Conservation (phyloP, 441 rosid genomes). For the Hypseocharis bilobata region DNA sequence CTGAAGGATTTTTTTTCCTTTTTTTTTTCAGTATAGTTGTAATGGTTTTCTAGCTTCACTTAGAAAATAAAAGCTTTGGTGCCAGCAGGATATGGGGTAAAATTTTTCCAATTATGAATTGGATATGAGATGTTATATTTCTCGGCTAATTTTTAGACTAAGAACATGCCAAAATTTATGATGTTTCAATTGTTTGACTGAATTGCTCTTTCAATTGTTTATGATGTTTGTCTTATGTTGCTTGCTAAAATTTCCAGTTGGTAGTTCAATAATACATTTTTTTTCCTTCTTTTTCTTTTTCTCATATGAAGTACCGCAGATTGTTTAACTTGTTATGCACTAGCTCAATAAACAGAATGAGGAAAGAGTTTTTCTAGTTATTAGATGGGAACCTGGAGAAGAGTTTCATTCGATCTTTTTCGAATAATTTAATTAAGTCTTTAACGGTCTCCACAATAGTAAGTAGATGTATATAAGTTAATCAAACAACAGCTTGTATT, state of each 20-base stretch:
- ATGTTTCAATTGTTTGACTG: too few relatives aligned
- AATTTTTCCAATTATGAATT: conserved; percentile 4
- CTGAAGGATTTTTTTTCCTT: neutral
- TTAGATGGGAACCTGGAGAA: neutral
- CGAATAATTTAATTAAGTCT: too few relatives aligned
- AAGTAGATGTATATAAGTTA: too few relatives aligned
- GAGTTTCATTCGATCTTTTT: too few relatives aligned
- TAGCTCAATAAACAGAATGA: neutral
- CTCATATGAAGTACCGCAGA: too few relatives aligned
- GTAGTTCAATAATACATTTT: neutral
- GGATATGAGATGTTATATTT: conserved; percentile 7
- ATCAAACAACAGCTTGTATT: too few relatives aligned
- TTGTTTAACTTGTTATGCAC: too few relatives aligned
- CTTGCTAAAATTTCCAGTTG: neutral
- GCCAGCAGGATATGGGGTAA: neutral
- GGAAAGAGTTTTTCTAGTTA: neutral
- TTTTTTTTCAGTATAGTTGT: neutral
- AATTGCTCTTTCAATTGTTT: neutral
- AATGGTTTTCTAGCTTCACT: neutral
- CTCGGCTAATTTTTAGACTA: conserved; percentile 3
- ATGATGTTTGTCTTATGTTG: neutral
- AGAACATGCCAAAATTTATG: too few relatives aligned
- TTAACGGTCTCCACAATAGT: too few relatives aligned
- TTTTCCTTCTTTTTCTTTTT: too few relatives aligned
- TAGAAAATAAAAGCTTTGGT: neutral